Conservation (phyloP, 1,139 yeast genomes). For the Meyerozyma smithsonii region DNA sequence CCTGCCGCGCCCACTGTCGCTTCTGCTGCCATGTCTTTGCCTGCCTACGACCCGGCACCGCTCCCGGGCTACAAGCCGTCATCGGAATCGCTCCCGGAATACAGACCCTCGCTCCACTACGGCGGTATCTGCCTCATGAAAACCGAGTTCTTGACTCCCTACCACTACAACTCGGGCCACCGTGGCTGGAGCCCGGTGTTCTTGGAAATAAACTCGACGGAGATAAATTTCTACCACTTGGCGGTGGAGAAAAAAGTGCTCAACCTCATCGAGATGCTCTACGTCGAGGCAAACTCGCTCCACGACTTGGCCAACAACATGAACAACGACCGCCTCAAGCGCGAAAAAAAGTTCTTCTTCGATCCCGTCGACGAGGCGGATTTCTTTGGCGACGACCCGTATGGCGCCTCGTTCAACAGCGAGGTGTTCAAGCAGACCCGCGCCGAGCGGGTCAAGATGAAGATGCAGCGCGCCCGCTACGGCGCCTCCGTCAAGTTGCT, state of each 20-base stretch:
- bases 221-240: slow-evolving; percentile 40
- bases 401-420: slow-evolving; percentile 17
- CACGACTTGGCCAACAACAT: slow-evolving; percentile 15
- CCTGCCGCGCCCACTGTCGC: too few species aligned
- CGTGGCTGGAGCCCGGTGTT: slow-evolving; percentile 43
- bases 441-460: slow-evolving; percentile 15
- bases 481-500: slow-evolving; percentile 13
- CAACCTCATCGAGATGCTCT: slow-evolving; percentile 28
- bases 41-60: background rate
- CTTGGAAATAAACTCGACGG: slow-evolving; percentile 56
- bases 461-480: slow-evolving; percentile 12
- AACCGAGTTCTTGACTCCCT: slow-evolving; percentile 38
- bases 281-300: slow-evolving; percentile 24
- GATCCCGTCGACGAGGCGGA: slow-evolving; percentile 11
- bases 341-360: background rate
- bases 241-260: slow-evolving; percentile 20
- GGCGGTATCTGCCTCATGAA: slow-evolving; percentile 33
- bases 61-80: slow-evolving; percentile 19
- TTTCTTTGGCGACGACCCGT: slow-evolving; percentile 22
- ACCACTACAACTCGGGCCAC: slow-evolving; percentile 22
- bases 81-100: slow-evolving; percentile 26
- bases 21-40: background rate
- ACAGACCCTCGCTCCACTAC: slow-evolving; percentile 28
- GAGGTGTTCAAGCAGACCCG: slow-evolving; percentile 8
- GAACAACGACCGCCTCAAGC: slow-evolving; percentile 11